Evolutionary conservation across 441 rosid species (phyloP), one percentile per base, ranked within the genome.

Genomic region (Melastoma candidum): DNA sequence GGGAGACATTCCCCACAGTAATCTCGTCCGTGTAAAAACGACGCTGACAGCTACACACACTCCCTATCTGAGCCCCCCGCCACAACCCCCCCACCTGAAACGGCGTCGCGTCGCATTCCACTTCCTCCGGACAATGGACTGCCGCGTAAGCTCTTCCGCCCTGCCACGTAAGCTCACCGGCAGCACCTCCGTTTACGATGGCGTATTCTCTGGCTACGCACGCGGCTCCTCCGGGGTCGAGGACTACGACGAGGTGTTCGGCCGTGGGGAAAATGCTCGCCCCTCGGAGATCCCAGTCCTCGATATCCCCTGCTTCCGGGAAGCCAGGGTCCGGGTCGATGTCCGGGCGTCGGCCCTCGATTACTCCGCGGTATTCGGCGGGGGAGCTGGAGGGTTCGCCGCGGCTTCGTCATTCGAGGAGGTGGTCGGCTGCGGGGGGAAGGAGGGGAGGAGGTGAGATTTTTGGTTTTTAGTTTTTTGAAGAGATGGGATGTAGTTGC

Each of bases 211-310:
- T 7, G 74, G 76, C 66, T 27, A 69, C 45, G 63, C 65, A 45
- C 57, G 51, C 44, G 71, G 74, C 53, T 25, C 75, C 51, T 27
- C 67, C 46, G 36, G 56, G 17, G 70, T 70, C 50, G 86, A 81
- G 65, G 90, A 92, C 58, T 92, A 78, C 71, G 59, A 65, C 1
- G 95, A 88, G 74, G 81, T 92, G 48, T 92, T 92, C 58, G 68
- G 83, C 3, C 69, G 74, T 26, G 66, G 36, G 36, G 36, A 29
- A 29, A 29, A 48, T 51, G 74, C 60, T 17, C 59, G 60, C 44
- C 66, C 59, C 29, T 54, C 87, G 52, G 81, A 95, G 75, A 86
- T 93, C 80, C 98, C 98, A 68, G 65, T 86, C 61, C 79, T 93
- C 10, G 88, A 80, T 61, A 77, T 86, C 39, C 88, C 98, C 2